These are phyloP conservation scores for Cladorrhinum samala DNA, from an alignment of 495 filamentous ascomycete genomes.

Conservation along the genomic window DNA sequence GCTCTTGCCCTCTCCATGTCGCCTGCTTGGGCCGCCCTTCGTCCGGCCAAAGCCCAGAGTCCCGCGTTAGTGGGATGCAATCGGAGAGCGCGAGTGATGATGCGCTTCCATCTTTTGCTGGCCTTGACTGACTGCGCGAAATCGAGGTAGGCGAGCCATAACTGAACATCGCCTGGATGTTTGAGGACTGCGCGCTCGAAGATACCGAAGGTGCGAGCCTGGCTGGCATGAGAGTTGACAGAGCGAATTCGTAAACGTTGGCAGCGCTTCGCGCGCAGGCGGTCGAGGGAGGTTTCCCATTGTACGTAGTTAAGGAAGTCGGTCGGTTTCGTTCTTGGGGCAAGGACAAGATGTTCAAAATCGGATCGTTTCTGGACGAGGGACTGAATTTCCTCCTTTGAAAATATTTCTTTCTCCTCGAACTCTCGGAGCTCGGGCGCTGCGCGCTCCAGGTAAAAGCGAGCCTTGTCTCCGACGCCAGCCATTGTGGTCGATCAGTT, in stretches of 20 bases:
- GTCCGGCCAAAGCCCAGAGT: slow-evolving; percentile 82
- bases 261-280: slow-evolving; percentile 72
- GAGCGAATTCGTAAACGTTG: slow-evolving; percentile 70
- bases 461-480: slow-evolving; percentile 81
- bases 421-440: slow-evolving; percentile 87
- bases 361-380: slow-evolving; percentile 86
- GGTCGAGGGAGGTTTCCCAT: slow-evolving; percentile 88
- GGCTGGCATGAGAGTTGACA: slow-evolving; percentile 53
- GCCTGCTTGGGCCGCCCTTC: slow-evolving; percentile 64
- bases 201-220: slow-evolving; percentile 79
- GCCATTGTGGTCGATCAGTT: slow-evolving; percentile 52
- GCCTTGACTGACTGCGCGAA: slow-evolving; percentile 72
- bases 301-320: slow-evolving; percentile 83
- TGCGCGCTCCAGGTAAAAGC: slow-evolving; percentile 86
- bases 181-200: slow-evolving; percentile 81
- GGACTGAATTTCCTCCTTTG: slow-evolving; percentile 78
- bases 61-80: slow-evolving; percentile 78
- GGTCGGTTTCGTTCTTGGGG: slow-evolving; percentile 62
- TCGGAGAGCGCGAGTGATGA: slow-evolving; percentile 70
- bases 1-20: slow-evolving; percentile 77
- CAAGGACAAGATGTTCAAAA: slow-evolving; percentile 85
- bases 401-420: slow-evolving; percentile 82
- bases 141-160: slow-evolving; percentile 92
- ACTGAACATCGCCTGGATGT: slow-evolving; percentile 70
- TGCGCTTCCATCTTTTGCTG: slow-evolving; percentile 68